Conservation (phyloP, 2,329 filamentous ascomycete species). For the Colletotrichum incanum region DNA sequence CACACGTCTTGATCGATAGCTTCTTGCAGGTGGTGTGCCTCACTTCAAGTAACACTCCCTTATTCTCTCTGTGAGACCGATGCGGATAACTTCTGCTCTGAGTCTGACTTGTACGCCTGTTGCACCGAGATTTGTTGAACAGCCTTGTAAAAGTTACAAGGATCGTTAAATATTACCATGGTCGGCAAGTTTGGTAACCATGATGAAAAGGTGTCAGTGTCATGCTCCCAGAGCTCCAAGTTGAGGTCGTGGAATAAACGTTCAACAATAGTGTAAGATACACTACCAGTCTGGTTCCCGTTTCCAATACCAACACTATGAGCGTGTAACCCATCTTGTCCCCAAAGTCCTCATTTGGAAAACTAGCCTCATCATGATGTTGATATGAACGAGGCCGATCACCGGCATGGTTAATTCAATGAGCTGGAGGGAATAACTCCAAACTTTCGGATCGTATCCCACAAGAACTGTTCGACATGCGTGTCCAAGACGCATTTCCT, state of each 20-base stretch:
- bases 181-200: conserved; percentile 67
- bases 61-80: conserved; percentile 66
- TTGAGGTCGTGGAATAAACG: conserved; percentile 71
- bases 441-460: conserved; percentile 73
- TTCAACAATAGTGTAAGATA: conserved; percentile 78
- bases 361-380: conserved; percentile 76
- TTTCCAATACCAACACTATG: conserved; percentile 81
- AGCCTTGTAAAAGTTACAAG: conserved; percentile 73
- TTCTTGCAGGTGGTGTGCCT: conserved; percentile 66
- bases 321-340: conserved; percentile 81
- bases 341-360: conserved; percentile 72
- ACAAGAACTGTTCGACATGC: conserved; percentile 68
- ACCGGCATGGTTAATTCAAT: conserved; percentile 73
- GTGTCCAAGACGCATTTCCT: conserved; percentile 75
- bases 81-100: conserved; percentile 68
- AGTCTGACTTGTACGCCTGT: conserved; percentile 71
- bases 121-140: conserved; percentile 67
- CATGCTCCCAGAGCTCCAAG: conserved; percentile 74
- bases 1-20: conserved; percentile 69
- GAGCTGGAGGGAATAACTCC: conserved; percentile 67
- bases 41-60: conserved; percentile 68
- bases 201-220: conserved; percentile 65
- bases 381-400: conserved; percentile 74
- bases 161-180: conserved; percentile 78
- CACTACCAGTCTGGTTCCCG: conserved; percentile 83